These are phyloP conservation scores for Oenanthe sinensis DNA, from an alignment of 129 eudicot species.

Conservation along the genomic window DNA sequence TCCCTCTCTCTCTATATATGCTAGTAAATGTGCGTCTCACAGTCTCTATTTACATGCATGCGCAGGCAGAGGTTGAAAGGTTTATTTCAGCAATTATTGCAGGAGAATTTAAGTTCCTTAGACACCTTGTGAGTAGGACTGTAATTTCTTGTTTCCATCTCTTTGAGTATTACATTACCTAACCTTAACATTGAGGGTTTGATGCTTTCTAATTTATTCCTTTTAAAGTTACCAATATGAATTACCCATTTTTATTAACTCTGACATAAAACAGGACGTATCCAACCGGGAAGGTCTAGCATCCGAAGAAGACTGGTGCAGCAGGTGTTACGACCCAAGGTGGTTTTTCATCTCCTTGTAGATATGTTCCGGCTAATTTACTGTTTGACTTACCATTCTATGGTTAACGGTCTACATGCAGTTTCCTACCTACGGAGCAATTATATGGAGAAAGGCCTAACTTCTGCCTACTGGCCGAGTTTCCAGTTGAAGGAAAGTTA, in stretches of 20 bases:
- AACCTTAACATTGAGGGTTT: background rate
- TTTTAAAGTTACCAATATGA: background rate
- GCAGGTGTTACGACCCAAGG: conserved; percentile 57
- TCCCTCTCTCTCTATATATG: conserved; percentile 3
- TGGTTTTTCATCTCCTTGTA: conserved; percentile 10
- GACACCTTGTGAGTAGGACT: conserved; percentile 55
- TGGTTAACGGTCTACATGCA: conserved; percentile 34
- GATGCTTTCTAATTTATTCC: background rate
- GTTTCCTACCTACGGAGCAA: conserved; percentile 52
- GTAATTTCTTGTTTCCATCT: too few species aligned
- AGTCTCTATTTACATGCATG: conserved; percentile 3
- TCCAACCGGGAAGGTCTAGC: conserved; percentile 87
- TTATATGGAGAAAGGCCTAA: conserved; percentile 57
- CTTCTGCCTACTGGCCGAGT: conserved; percentile 58
- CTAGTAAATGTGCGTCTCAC: background rate
- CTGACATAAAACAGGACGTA: conserved; percentile 46
- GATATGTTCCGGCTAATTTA: conserved; percentile 6
- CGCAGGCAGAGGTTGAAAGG: conserved; percentile 71
- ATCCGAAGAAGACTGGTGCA: conserved; percentile 79
- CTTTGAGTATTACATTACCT: background rate
- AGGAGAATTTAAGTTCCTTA: conserved; percentile 66
- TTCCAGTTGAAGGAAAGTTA: conserved; percentile 65
- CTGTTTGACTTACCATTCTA: background rate
- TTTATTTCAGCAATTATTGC: conserved; percentile 57
- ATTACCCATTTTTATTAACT: background rate